phyloP scores from a whole-genome alignment of 2,329 filamentous ascomycete species.

The Trichoderma aggressivum region DNA sequence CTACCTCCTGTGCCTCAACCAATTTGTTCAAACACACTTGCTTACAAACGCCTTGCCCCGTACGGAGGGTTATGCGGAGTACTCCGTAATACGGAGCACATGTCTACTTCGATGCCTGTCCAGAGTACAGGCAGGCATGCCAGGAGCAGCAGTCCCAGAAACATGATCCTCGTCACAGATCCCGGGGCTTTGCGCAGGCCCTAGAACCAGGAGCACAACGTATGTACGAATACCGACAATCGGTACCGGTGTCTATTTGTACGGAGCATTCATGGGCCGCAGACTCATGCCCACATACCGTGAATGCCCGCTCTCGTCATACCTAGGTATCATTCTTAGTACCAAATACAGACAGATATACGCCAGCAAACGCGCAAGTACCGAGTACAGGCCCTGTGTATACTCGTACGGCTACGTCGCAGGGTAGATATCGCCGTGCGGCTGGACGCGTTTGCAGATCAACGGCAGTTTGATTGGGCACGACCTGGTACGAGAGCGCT shows the following conservation, averaged over 20 bases:
- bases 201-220: not conserved
- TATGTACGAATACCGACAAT: not conserved
- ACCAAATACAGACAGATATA: not conserved
- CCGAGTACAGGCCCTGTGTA: not conserved
- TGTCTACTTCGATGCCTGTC: not conserved
- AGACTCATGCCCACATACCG: not conserved
- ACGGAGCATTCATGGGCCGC: not conserved
- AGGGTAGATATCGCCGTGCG: not conserved
- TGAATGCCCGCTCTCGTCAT: not conserved
- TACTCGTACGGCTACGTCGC: not conserved
- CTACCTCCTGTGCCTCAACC: not conserved
- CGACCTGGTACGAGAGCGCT: not conserved
- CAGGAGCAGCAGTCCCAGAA: not conserved
- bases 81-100: not conserved
- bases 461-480: not conserved
- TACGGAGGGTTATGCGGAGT: not conserved
- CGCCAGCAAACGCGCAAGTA: not conserved
- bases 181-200: constrained; percentile 4
- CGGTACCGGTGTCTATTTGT: not conserved
- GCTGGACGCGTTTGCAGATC: constrained; percentile 4
- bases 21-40: not conserved
- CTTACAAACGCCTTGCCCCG: not conserved
- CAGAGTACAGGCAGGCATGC: not conserved
- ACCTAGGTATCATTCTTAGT: not conserved
- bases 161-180: constrained; percentile 16